Evolutionary conservation across 1,139 yeast species (phyloP).

Genomic region (Arxiozyma heterogenica): DNA sequence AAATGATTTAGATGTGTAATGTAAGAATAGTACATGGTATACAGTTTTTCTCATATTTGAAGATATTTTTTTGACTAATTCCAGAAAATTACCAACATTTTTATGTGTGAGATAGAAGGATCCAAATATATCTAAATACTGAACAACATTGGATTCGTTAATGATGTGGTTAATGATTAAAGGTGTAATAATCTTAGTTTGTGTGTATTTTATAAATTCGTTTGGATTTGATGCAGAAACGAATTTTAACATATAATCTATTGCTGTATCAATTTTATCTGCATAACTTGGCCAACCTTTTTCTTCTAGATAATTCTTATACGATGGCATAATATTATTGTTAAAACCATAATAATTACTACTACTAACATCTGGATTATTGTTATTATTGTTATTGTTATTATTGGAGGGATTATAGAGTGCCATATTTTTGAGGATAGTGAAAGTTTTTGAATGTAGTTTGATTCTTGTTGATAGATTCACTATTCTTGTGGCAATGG

Average conservation of each 20-base stretch:
- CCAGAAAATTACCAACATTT: slow-evolving; percentile 18
- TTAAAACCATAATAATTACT: slow-evolving; percentile 15
- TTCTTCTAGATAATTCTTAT: slow-evolving; percentile 13
- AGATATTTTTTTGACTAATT: slow-evolving; percentile 18
- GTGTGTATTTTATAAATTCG: slow-evolving; percentile 19
- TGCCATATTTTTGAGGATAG: slow-evolving; percentile 18
- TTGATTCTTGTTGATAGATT: slow-evolving; percentile 17
- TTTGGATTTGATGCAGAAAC: slow-evolving; percentile 27
- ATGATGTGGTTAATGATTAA: slow-evolving; percentile 15
- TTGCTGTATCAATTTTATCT: slow-evolving; percentile 20
- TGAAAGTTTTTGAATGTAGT: slow-evolving; percentile 18
- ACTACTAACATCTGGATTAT: slow-evolving; percentile 1
- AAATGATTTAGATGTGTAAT: slow-evolving; percentile 23
- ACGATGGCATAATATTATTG: slow-evolving; percentile 14
- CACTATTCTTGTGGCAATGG: slow-evolving; percentile 8
- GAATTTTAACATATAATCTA: slow-evolving; percentile 21
- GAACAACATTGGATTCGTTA: slow-evolving; percentile 17
- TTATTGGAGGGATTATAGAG: slow-evolving; percentile 6
- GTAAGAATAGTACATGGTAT: slow-evolving; percentile 20
- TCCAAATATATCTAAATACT: slow-evolving; percentile 24
- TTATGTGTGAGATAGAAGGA: slow-evolving; percentile 20
- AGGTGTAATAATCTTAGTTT: slow-evolving; percentile 16
- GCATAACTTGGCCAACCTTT: slow-evolving; percentile 13
- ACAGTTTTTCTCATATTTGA: slow-evolving; percentile 18
- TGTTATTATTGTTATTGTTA: slow-evolving; percentile 15